A percentile compares a stretch with the other conserved stretches of the same genome.
Conservation (phyloP, 371 early-diverging fungal species). For the Apophysomyces elegans region DNA sequence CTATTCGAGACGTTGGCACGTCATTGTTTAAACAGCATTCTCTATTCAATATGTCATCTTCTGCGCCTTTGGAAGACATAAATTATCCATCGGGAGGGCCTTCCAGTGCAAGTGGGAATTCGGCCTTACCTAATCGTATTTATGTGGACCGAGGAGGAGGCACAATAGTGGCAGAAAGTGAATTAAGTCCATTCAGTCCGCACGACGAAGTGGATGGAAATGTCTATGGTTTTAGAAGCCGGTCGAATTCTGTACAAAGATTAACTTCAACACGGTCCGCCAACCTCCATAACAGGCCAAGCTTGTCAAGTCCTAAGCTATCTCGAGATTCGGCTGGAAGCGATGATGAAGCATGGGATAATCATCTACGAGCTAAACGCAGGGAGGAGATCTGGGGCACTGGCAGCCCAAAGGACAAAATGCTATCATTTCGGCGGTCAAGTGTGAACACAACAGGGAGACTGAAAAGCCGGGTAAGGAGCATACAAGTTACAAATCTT, state of each 20-base stretch:
- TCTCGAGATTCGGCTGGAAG: constrained; percentile 30
- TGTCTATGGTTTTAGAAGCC: constrained; percentile 22
- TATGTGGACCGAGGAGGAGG: constrained; percentile 46
- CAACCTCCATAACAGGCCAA: constrained; percentile 3
- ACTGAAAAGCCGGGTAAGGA: constrained; percentile 8
- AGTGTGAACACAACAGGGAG: constrained; percentile 19
- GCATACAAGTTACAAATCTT: constrained; percentile 35
- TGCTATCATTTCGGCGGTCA: constrained; percentile 24
- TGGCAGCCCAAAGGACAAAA: constrained; percentile 14
- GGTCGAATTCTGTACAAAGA: constrained; percentile 14
- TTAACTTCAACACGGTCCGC: constrained; percentile 3
- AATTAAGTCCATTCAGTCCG: constrained; percentile 65
- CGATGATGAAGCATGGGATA: constrained; percentile 50
- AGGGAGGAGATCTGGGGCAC: constrained; percentile 46
- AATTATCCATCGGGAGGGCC: background rate
- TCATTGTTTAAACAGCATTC: constrained; percentile 41
- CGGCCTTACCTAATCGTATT: constrained; percentile 13
- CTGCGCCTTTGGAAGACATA: constrained; percentile 35
- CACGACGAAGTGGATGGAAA: constrained; percentile 50
- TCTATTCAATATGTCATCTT: constrained; percentile 43
- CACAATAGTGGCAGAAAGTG: constrained; percentile 39
- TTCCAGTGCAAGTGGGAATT: constrained; percentile 13
- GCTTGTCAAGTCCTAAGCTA: background rate
- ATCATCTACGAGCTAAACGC: constrained; percentile 36
- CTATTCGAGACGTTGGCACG: constrained; percentile 45